phyloP scores from a whole-genome alignment of 1,139 yeast genomes.

The Candida tetrigidarum region DNA sequence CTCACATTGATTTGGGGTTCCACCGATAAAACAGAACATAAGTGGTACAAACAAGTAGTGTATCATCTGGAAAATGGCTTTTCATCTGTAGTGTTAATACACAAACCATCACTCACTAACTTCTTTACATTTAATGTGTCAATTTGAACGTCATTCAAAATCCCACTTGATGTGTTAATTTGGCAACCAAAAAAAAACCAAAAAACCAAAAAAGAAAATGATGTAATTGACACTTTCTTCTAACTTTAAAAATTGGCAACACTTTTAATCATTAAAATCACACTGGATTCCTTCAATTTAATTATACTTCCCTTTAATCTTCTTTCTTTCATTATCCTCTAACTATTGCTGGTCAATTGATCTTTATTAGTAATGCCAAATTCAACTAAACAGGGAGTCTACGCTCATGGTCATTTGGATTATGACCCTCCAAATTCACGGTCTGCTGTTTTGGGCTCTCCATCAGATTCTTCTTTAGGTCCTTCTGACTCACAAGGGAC shows the following conservation, averaged over 20 bases:
- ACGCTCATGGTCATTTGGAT: too few relatives aligned
- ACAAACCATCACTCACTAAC: too few relatives aligned
- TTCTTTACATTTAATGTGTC: neutral
- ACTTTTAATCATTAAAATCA: neutral
- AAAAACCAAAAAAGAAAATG: too few relatives aligned
- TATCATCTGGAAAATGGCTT: too few relatives aligned
- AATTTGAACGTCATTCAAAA: neutral
- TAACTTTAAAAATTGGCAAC: neutral
- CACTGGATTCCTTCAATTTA: neutral
- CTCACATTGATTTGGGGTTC: too few relatives aligned
- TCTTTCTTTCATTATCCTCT: too few relatives aligned
- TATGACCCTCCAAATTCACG: constrained; percentile 3
- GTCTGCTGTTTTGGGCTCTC: constrained; percentile 4
- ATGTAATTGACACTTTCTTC: neutral
- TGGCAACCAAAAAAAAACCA: constrained; percentile 3
- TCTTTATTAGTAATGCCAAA: neutral
- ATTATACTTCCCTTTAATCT: neutral
- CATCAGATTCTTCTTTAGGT: neutral
- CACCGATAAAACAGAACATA: too few relatives aligned
- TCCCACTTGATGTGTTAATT: neutral
- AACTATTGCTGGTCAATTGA: too few relatives aligned
- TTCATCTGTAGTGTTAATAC: too few relatives aligned
- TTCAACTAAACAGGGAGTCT: neutral
- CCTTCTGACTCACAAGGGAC: neutral
- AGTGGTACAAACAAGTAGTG: too few relatives aligned